These are phyloP conservation scores for Parascedosporium putredinis DNA, from an alignment of 2,329 filamentous ascomycete species.

Conservation along the genomic window DNA sequence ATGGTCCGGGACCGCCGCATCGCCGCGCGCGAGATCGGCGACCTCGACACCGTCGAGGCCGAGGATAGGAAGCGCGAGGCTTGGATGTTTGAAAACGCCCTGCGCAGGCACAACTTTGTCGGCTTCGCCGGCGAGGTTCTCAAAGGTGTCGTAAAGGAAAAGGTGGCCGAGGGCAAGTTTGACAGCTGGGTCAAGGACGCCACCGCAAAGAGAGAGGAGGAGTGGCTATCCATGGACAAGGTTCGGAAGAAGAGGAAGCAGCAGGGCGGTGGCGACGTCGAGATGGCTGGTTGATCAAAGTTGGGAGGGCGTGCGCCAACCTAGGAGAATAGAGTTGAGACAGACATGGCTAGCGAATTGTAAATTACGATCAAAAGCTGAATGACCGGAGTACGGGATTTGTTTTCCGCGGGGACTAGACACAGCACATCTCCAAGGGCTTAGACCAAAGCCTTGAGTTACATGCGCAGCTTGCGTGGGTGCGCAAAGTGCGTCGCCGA, in stretches of 20 bases:
- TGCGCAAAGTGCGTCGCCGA: no score
- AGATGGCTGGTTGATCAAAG: constrained; percentile 25
- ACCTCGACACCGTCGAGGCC: constrained; percentile 63
- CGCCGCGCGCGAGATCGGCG: constrained; percentile 69
- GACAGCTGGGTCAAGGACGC: constrained; percentile 62
- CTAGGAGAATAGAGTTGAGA: no score
- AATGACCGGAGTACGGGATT: no score
- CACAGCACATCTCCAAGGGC: no score
- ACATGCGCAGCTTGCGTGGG: no score
- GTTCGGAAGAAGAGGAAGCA: constrained; percentile 23
- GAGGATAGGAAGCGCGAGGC: constrained; percentile 76
- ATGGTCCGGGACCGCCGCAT: constrained; percentile 78
- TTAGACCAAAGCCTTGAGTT: no score
- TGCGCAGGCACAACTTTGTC: constrained; percentile 90
- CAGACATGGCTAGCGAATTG: no score
- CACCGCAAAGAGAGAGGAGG: constrained; percentile 39
- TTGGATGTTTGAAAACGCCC: constrained; percentile 92
- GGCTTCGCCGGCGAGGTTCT: constrained; percentile 86
- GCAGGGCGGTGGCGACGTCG: constrained; percentile 28
- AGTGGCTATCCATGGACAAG: constrained; percentile 20
- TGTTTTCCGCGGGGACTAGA: no score
- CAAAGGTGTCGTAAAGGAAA: constrained; percentile 70
- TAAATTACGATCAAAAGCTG: no score
- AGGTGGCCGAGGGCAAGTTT: constrained; percentile 55
- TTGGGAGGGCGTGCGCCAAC: no score